These are phyloP conservation scores for Epichloe baconii DNA, from an alignment of 2,329 filamentous ascomycete species.

Conservation along the genomic window DNA sequence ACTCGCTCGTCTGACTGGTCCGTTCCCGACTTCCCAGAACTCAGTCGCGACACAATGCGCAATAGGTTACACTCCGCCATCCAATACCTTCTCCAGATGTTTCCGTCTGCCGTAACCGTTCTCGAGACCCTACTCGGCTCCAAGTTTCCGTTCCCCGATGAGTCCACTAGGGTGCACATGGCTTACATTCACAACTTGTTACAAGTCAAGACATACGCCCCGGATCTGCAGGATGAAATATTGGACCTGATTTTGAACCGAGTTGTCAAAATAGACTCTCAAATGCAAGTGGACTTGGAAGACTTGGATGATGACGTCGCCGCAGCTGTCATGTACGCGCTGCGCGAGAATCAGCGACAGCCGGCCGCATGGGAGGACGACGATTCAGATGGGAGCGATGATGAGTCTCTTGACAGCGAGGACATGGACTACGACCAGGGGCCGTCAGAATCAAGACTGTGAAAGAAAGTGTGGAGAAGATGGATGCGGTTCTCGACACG, in stretches of 20 bases:
- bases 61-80: conserved; percentile 64
- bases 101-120: conserved; percentile 63
- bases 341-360: conserved; percentile 17
- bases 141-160: conserved; percentile 65
- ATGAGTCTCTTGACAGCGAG: conserved; percentile 58
- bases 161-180: conserved; percentile 66
- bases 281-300: conserved; percentile 87
- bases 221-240: conserved; percentile 66
- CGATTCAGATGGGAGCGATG: conserved; percentile 48
- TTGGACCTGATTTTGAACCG: conserved; percentile 73
- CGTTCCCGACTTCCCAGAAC: conserved; percentile 40
- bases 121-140: conserved; percentile 52
- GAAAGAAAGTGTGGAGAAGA: conserved; percentile 74
- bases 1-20: conserved; percentile 32
- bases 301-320: conserved; percentile 83
- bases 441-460: conserved; percentile 54
- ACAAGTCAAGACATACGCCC: conserved; percentile 61
- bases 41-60: conserved; percentile 53
- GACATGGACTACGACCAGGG: conserved; percentile 52
- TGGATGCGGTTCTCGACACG: conserved; percentile 79
- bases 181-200: conserved; percentile 82
- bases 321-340: conserved; percentile 51
- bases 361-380: conserved; percentile 32
- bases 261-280: conserved; percentile 86
- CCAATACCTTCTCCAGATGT: conserved; percentile 63